Percentiles rank a stretch among this genome's conserved stretches.
These are phyloP conservation scores for Pseudotsuga menziesii DNA, from an alignment of 75 land plant species.

Conservation along the genomic window DNA sequence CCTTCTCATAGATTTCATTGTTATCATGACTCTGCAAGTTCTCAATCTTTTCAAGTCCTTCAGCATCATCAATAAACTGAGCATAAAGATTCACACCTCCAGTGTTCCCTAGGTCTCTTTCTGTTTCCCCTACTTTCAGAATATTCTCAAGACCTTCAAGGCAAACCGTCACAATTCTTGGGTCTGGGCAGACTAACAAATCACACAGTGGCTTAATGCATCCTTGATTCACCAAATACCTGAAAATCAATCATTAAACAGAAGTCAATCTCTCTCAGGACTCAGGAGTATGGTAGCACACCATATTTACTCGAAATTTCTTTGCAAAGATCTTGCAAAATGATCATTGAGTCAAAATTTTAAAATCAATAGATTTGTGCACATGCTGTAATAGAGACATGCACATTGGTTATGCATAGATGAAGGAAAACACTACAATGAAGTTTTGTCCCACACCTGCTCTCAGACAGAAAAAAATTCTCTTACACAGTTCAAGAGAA, in stretches of 20 bases:
- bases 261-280: too few relatives aligned
- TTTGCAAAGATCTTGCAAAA: too few relatives aligned
- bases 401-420: too few relatives aligned
- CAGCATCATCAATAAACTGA: slow-evolving; percentile 72
- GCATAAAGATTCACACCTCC: slow-evolving; percentile 60
- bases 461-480: too few relatives aligned
- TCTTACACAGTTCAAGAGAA: too few relatives aligned
- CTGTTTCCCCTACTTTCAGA: slow-evolving; percentile 78
- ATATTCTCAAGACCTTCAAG: slow-evolving; percentile 84
- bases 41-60: slow-evolving; percentile 82
- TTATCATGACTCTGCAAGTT: slow-evolving; percentile 76
- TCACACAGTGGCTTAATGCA: slow-evolving; percentile 87
- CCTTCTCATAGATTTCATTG: slow-evolving; percentile 79
- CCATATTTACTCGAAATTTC: too few relatives aligned
- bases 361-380: too few relatives aligned
- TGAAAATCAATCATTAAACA: slow-evolving; percentile 8
- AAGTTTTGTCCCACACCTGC: too few relatives aligned
- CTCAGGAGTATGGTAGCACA: too few relatives aligned
- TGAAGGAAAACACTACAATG: too few relatives aligned
- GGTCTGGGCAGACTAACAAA: slow-evolving; percentile 64
- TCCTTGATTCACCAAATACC: slow-evolving; percentile 75
- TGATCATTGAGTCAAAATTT: too few relatives aligned
- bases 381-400: too few relatives aligned
- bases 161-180: slow-evolving; percentile 68
- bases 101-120: slow-evolving; percentile 55